Conservation (phyloP, 495 filamentous ascomycete genomes). For the Xylaria venustula region DNA sequence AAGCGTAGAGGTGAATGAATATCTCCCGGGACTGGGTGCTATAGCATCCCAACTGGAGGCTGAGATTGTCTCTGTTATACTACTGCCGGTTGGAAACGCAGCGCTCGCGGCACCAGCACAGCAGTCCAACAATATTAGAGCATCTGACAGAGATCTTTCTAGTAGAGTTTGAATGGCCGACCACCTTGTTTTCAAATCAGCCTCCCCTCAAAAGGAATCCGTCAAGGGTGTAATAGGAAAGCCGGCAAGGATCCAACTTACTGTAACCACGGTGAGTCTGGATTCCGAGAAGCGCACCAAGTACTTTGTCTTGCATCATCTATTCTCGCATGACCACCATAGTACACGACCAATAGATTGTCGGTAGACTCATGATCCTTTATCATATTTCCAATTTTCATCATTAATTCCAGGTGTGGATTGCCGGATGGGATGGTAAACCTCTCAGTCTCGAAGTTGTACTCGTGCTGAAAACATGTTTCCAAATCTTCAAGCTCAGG, state of each 20-base stretch:
- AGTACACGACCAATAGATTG: slow-evolving; percentile 53
- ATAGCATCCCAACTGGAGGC: slow-evolving; percentile 54
- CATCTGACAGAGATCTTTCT: slow-evolving; percentile 51
- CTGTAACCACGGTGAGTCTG: slow-evolving; percentile 45
- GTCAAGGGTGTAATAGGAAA: neutral
- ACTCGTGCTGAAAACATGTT: slow-evolving; percentile 47
- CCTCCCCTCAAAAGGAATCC: neutral
- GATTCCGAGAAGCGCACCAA: slow-evolving; percentile 48
- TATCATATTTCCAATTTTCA: slow-evolving; percentile 48
- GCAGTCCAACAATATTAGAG: slow-evolving; percentile 54
- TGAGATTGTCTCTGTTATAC: slow-evolving; percentile 53
- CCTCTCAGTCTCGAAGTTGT: slow-evolving; percentile 46
- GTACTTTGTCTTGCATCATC: slow-evolving; percentile 52
- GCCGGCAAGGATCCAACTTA: slow-evolving; percentile 13
- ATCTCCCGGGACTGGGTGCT: slow-evolving; percentile 49
- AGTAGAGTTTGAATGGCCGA: slow-evolving; percentile 54
- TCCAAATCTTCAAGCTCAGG: slow-evolving; percentile 51
- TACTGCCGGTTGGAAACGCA: slow-evolving; percentile 45
- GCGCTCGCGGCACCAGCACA: slow-evolving; percentile 53
- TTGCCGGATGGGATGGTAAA: slow-evolving; percentile 52
- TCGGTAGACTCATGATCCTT: slow-evolving; percentile 49
- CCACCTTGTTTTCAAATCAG: slow-evolving; percentile 33
- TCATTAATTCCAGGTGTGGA: slow-evolving; percentile 49
- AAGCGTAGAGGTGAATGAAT: slow-evolving; percentile 51
- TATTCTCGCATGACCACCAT: slow-evolving; percentile 53